phyloP scores from a whole-genome alignment of 805 yeast species.

The Vanderwaltozyma yarrowii region DNA sequence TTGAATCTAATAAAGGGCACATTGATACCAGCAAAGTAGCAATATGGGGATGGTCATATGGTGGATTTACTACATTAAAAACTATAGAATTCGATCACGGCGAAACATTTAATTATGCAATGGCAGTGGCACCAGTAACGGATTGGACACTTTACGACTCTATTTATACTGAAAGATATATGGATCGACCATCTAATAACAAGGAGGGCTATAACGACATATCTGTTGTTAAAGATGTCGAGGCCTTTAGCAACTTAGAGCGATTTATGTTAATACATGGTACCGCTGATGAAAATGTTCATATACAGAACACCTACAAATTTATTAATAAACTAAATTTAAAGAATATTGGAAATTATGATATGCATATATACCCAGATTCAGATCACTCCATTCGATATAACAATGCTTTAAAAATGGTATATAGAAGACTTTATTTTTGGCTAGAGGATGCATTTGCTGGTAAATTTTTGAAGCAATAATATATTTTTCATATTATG shows the following conservation, averaged over 20 bases:
- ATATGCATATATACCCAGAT: constrained; percentile 84
- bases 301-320: constrained; percentile 57
- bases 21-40: constrained; percentile 49
- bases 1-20: constrained; percentile 31
- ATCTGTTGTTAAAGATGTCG: constrained; percentile 34
- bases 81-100: constrained; percentile 61
- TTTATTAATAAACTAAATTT: constrained; percentile 50
- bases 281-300: constrained; percentile 78
- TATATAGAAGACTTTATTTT: constrained; percentile 55
- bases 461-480: constrained; percentile 21
- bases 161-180: constrained; percentile 68
- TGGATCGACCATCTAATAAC: constrained; percentile 46
- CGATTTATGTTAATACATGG: constrained; percentile 71
- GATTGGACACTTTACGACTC: constrained; percentile 70
- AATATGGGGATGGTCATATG: constrained; percentile 86
- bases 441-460: constrained; percentile 61
- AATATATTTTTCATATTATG: too few relatives aligned
- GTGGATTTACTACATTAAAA: constrained; percentile 68
- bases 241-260: constrained; percentile 37
- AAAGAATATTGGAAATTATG: constrained; percentile 57
- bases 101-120: constrained; percentile 57
- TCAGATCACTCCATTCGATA: constrained; percentile 74
- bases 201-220: constrained; percentile 38
- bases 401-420: constrained; percentile 70
- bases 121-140: constrained; percentile 82